A percentile compares a stretch with the other conserved stretches of the same genome.
Conservation (phyloP, 148 eudicot species). For the Rhododendron simsii region DNA sequence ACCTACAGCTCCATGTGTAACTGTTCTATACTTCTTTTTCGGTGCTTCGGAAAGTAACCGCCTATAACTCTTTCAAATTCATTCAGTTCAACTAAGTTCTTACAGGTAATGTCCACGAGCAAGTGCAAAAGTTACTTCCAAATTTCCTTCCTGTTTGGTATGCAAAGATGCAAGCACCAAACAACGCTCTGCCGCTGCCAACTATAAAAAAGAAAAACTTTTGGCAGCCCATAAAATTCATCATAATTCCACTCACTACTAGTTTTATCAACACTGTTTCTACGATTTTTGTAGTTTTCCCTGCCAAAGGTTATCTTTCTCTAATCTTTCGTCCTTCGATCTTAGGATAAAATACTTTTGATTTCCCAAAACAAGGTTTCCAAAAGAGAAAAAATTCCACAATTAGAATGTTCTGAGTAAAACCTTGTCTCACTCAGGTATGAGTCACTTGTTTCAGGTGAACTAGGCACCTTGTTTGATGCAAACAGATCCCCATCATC, state of each 20-base stretch:
- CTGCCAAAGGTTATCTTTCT: background rate
- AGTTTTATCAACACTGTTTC: background rate
- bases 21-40: background rate
- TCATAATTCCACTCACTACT: background rate
- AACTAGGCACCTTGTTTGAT: slow-evolving; percentile 17
- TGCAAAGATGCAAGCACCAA: background rate
- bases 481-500: slow-evolving; percentile 35
- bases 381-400: background rate
- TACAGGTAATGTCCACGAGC: too few relatives aligned
- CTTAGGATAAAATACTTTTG: background rate
- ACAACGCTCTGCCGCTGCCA: background rate
- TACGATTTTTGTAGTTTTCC: background rate
- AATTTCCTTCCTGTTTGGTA: background rate
- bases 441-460: slow-evolving; percentile 40
- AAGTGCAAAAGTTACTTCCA: background rate
- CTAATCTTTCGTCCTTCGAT: background rate
- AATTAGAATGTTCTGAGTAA: background rate
- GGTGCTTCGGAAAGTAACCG: background rate
- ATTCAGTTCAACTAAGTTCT: background rate
- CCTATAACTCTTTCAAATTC: background rate
- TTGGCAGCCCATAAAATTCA: background rate
- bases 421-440: slow-evolving; percentile 85
- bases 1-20: background rate
- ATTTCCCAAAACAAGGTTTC: background rate
- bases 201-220: background rate